Conservation (phyloP, 140 eudicot genomes). For the Ambrosia hybrid region DNA sequence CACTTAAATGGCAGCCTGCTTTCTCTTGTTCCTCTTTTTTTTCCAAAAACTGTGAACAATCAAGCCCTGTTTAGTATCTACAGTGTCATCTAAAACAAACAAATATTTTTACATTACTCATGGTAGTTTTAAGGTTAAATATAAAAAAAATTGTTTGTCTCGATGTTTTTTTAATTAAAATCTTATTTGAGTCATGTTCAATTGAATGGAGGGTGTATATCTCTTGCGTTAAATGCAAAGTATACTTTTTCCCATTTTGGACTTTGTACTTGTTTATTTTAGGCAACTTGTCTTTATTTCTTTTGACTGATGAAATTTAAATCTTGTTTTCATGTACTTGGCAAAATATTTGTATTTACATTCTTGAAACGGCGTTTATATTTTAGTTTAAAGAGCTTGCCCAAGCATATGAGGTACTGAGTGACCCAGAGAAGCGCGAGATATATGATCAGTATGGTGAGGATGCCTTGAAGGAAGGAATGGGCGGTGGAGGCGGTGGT, state of each 20-base stretch:
- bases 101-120: neutral
- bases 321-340: neutral
- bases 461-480: constrained; percentile 18
- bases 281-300: neutral
- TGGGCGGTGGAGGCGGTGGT: constrained; percentile 17
- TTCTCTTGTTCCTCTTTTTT: neutral
- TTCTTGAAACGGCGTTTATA: neutral
- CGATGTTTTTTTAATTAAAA: neutral
- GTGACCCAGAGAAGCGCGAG: constrained; percentile 16
- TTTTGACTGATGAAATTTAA: neutral
- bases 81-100: neutral
- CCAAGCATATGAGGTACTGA: constrained; percentile 16
- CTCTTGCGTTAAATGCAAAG: neutral
- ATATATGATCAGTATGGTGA: constrained; percentile 14
- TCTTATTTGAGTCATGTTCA: neutral
- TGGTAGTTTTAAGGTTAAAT: neutral
- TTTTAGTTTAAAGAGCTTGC: constrained; percentile 10
- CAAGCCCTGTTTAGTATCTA: neutral
- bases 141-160: neutral
- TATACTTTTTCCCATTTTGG: neutral
- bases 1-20: neutral
- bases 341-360: neutral
- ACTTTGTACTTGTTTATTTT: neutral
- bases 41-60: neutral
- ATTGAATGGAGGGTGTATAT: neutral